Evolutionary conservation across 345 rosid genomes (phyloP).

Genomic region (Gossypium sturtianum): DNA sequence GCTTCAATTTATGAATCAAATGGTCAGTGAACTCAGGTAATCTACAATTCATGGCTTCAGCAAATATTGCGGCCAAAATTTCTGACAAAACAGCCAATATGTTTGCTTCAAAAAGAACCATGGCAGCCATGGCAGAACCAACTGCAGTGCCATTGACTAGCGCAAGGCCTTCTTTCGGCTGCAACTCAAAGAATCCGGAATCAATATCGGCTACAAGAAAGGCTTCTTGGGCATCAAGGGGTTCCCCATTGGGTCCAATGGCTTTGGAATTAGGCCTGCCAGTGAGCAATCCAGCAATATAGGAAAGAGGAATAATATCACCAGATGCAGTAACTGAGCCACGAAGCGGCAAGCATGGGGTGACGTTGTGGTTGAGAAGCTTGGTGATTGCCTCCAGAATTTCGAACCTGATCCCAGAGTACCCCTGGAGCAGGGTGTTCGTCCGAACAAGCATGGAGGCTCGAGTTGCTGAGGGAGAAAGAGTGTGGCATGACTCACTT

Average conservation of each 20-base stretch:
- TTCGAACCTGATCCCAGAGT: conserved; percentile 67
- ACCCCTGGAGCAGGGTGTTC: conserved; percentile 6
- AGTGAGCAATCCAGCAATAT: neutral
- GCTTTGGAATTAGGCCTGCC: neutral
- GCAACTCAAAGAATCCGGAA: neutral
- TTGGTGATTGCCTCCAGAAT: conserved; percentile 59
- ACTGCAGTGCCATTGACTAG: too few species aligned
- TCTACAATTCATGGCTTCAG: conserved; percentile 48
- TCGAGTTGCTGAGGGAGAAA: conserved; percentile 50
- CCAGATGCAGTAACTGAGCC: conserved; percentile 44
- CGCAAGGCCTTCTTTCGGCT: neutral
- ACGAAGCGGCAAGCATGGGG: conserved; percentile 47
- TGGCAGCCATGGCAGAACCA: too few species aligned
- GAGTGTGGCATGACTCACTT: conserved; percentile 41
- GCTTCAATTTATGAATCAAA: conserved; percentile 51
- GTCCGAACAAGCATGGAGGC: conserved; percentile 21
- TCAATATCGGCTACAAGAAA: neutral
- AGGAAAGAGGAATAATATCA: conserved; percentile 38
- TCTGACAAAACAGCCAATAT: conserved; percentile 24
- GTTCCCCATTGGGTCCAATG: neutral
- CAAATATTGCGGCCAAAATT: conserved; percentile 37
- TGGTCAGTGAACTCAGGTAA: conserved; percentile 45
- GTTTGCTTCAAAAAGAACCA: too few species aligned
- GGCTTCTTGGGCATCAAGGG: neutral
- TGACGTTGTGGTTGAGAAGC: conserved; percentile 55